Percentiles rank a stretch among this genome's conserved stretches.
These are phyloP conservation scores for Trichothecium sympodiale DNA, from an alignment of 2,329 filamentous ascomycete species.

Conservation along the genomic window DNA sequence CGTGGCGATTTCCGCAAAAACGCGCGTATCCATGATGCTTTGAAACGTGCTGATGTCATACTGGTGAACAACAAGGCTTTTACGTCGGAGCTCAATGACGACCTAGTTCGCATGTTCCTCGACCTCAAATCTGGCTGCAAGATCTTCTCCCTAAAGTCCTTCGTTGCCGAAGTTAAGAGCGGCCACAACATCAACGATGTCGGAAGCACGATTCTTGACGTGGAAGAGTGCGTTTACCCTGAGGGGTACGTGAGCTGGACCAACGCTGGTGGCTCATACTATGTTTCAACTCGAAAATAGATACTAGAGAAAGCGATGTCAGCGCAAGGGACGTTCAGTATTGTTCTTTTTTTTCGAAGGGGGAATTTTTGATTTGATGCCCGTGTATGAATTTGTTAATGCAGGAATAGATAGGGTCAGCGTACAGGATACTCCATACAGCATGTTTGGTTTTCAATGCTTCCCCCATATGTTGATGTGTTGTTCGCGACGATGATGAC, in stretches of 20 bases:
- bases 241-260: slow-evolving; percentile 88
- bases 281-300: slow-evolving; percentile 70
- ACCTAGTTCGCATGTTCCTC: slow-evolving; percentile 78
- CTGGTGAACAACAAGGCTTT: slow-evolving; percentile 98
- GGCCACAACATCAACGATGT: slow-evolving; percentile 69
- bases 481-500: too few relatives aligned
- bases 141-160: slow-evolving; percentile 85
- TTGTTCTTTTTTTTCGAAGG: slow-evolving; percentile 5
- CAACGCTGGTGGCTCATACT: slow-evolving; percentile 72
- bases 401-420: slow-evolving; percentile 8
- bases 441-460: too few relatives aligned
- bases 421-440: slow-evolving; percentile 20
- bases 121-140: slow-evolving; percentile 85
- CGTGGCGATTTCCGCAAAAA: slow-evolving; percentile 76
- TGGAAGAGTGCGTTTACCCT: slow-evolving; percentile 50
- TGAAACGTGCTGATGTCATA: slow-evolving; percentile 85
- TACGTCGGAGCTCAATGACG: slow-evolving; percentile 74
- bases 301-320: slow-evolving; percentile 1
- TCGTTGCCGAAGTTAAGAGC: slow-evolving; percentile 71
- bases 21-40: slow-evolving; percentile 54
- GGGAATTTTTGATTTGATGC: background rate
- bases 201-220: slow-evolving; percentile 69
- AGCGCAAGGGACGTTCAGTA: slow-evolving; percentile 5
- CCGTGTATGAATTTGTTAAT: slow-evolving; percentile 3
- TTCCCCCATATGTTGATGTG: too few relatives aligned